phyloP scores from a whole-genome alignment of 208 protist species.

The Leishmania tropica region DNA sequence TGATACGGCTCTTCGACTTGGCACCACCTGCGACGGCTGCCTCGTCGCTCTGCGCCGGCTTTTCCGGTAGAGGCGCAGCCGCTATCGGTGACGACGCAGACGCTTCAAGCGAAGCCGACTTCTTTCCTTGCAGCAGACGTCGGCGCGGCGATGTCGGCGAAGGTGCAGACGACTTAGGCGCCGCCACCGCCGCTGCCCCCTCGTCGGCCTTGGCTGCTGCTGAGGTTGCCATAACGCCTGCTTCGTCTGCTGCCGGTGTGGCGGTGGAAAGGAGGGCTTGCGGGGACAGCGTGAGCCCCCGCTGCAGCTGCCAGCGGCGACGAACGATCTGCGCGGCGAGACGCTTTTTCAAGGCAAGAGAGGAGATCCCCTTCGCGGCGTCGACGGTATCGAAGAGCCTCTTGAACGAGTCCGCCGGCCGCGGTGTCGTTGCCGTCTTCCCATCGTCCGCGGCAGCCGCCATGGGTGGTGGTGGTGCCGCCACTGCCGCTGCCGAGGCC shows the following conservation, averaged over 20 bases:
- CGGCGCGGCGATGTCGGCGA: not conserved
- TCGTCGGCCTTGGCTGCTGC: not conserved
- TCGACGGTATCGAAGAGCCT: not conserved
- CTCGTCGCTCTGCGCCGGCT: not conserved
- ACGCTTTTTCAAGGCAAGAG: conserved; percentile 17
- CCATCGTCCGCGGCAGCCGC: not conserved
- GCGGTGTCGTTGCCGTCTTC: not conserved
- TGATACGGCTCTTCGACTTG: not conserved
- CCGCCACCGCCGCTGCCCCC: not conserved
- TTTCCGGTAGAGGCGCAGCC: not conserved
- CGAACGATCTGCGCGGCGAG: conserved; percentile 29
- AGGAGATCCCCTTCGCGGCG: not conserved
- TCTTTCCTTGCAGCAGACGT: not conserved
- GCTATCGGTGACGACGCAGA: not conserved
- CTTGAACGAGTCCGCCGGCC: not conserved
- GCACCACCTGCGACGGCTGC: not conserved
- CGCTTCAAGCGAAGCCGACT: not conserved
- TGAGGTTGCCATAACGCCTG: no score
- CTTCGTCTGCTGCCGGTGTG: not conserved
- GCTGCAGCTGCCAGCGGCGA: conserved; percentile 34
- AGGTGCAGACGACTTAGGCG: not conserved
- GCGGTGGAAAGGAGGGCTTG: not conserved
- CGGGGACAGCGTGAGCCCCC: not conserved
- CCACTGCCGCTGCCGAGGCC: not conserved
- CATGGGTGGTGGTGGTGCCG: not conserved